A percentile compares a stretch with the other conserved stretches of the same genome.
Conservation (phyloP, 2,329 filamentous ascomycete species). For the Microcyclospora pomicola region DNA sequence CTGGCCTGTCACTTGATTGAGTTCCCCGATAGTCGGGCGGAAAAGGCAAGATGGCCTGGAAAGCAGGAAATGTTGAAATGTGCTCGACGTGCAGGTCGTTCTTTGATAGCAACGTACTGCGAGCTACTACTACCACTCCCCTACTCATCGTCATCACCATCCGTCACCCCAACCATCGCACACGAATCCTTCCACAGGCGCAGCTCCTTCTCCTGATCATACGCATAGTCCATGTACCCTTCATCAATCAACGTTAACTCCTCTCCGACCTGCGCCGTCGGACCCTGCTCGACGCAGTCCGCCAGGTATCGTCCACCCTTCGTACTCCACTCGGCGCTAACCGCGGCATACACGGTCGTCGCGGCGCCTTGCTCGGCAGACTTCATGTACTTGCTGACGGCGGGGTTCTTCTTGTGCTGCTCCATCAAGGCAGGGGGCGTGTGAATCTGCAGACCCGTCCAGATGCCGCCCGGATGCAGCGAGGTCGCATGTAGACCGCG, state of each 20-base stretch:
- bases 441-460: constrained; percentile 11
- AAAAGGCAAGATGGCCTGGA: too few relatives aligned
- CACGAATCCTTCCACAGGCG: constrained; percentile 28
- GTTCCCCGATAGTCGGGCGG: too few relatives aligned
- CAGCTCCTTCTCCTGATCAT: constrained; percentile 26
- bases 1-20: too few relatives aligned
- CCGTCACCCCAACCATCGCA: constrained; percentile 11
- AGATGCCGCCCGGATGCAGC: constrained; percentile 35
- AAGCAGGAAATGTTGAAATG: too few relatives aligned
- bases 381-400: constrained; percentile 9
- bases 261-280: constrained; percentile 13
- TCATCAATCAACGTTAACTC: constrained; percentile 10
- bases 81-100: too few relatives aligned
- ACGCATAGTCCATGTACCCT: constrained; percentile 24
- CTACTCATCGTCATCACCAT: not conserved
- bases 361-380: constrained; percentile 35
- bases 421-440: constrained; percentile 1
- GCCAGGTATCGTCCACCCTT: constrained; percentile 36
- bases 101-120: too few relatives aligned
- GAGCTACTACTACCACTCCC: too few relatives aligned
- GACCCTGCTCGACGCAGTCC: constrained; percentile 25
- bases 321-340: constrained; percentile 28
- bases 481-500: constrained; percentile 31
- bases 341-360: constrained; percentile 34
- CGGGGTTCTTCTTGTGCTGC: constrained; percentile 8